These are phyloP conservation scores for Chenopodium formosanum DNA, from an alignment of 148 eudicot species.

Conservation along the genomic window DNA sequence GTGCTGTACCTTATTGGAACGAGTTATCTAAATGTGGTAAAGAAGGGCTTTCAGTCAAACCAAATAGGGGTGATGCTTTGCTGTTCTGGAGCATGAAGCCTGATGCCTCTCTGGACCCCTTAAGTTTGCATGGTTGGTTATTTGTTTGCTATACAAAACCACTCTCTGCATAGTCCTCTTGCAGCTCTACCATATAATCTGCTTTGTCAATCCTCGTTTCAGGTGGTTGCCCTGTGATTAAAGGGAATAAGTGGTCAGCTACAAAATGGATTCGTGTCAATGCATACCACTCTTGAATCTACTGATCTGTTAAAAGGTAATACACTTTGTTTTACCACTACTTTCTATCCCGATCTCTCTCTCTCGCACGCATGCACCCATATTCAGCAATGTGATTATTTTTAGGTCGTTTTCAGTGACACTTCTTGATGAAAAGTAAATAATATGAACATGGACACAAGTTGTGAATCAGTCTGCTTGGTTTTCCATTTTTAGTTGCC, in stretches of 20 bases:
- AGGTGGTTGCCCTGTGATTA: constrained; percentile 82
- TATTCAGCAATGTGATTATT: not conserved
- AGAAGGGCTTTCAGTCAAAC: constrained; percentile 80
- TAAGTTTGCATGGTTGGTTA: constrained; percentile 90
- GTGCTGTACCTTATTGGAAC: constrained; percentile 80
- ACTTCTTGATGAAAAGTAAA: not conserved
- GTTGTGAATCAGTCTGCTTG: not conserved
- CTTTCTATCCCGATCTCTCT: not conserved
- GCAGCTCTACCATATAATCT: not conserved
- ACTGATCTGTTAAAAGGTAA: constrained; percentile 25
- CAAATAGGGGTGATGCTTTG: constrained; percentile 89
- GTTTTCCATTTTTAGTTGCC: not conserved
- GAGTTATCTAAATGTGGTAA: constrained; percentile 89
- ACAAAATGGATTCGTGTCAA: constrained; percentile 82
- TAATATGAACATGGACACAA: not conserved
- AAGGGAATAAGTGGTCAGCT: constrained; percentile 82
- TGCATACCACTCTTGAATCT: constrained; percentile 43
- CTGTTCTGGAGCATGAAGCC: constrained; percentile 98
- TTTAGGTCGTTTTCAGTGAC: not conserved
- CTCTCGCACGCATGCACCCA: not conserved
- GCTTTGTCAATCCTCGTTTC: constrained; percentile 1
- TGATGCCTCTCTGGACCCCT: constrained; percentile 82
- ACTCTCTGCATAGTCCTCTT: not conserved
- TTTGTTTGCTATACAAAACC: not conserved
- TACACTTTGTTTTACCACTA: not conserved